Evolutionary conservation across 108 stramenopile genomes (phyloP), one percentile per base, ranked within the genome.

Genomic region (Nitzschia putrida): DNA sequence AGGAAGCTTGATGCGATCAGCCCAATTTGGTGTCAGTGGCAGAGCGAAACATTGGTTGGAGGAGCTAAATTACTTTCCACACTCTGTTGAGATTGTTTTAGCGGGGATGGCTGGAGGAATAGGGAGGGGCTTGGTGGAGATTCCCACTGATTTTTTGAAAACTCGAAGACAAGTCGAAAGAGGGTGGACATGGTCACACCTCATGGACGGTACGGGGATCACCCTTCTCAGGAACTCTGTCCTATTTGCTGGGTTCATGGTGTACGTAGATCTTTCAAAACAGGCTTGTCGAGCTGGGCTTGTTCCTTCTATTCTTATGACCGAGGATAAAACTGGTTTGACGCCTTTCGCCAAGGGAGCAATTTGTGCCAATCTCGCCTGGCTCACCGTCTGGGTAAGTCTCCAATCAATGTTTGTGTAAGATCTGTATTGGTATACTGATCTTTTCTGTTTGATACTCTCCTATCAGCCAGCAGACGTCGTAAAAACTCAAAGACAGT

Each of bases 11-110:
- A 88, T 91, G 83, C 63, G 93, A 55, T 87, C 86, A 38, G 93
- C 93, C 0, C 93, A 94, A 71, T 94, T 94, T 73, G 93, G 93
- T 20, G 81, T 88, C n/a, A 83, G 85, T 61, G 85, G 80, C 13
- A 61, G 44, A 10, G 82, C 80, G 22, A 67, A 82, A 16, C 65
- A 58, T n/a, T 56, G 69, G 22, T 54, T 94, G 29, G 86, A 83
- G 40, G 55, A 76, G 0, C 49, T 60, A 16, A 44, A 47, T 25
- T 57, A 63, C 3, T 45, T 66, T 18, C 61, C 76, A 41, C 45
- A 76, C 3, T 37, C 45, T 16, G 72, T 78, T 44, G 85, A 94
- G 53, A 87, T 94, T 0, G 75, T 91, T 16, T 12, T 85, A 0
- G 90, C 93, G 9, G 93, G 93, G 11, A 78, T 86, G 51, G 79